Percentiles rank a stretch among this genome's conserved stretches.
phyloP scores from a whole-genome alignment of 345 rosid species.

The Eucalyptus pauciflora region DNA sequence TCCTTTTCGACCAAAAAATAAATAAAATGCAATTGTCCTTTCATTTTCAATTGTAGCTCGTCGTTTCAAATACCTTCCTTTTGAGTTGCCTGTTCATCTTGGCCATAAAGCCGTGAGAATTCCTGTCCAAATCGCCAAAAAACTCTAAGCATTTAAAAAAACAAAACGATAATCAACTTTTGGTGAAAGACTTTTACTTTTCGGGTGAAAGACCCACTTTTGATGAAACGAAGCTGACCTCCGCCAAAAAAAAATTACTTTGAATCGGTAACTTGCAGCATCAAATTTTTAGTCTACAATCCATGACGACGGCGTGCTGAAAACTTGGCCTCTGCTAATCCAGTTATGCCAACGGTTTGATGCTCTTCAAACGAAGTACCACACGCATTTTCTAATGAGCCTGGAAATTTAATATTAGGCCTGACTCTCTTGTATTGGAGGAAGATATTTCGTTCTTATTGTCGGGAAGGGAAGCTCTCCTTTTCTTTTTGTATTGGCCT shows the following conservation, averaged over 20 bases:
- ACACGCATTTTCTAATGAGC: background rate
- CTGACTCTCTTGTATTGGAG: background rate
- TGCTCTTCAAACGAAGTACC: background rate
- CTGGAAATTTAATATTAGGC: background rate
- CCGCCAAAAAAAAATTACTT: background rate
- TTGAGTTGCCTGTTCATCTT: background rate
- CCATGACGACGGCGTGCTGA: background rate
- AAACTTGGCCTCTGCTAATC: background rate
- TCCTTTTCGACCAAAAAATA: too few species aligned
- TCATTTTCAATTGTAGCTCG: background rate
- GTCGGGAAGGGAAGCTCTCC: background rate
- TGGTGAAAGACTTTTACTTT: background rate
- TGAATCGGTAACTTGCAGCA: background rate
- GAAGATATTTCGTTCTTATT: background rate
- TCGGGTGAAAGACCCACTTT: background rate
- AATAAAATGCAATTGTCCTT: background rate
- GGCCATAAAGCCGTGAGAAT: background rate
- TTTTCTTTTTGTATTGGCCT: background rate
- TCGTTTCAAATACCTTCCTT: background rate
- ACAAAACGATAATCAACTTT: background rate
- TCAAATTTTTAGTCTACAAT: background rate
- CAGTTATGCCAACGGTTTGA: background rate
- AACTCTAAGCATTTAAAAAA: background rate
- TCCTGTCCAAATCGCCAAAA: background rate
- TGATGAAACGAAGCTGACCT: background rate